These are phyloP conservation scores for Russula compacta DNA, from an alignment of 768 basidiomycete genomes.

Conservation along the genomic window DNA sequence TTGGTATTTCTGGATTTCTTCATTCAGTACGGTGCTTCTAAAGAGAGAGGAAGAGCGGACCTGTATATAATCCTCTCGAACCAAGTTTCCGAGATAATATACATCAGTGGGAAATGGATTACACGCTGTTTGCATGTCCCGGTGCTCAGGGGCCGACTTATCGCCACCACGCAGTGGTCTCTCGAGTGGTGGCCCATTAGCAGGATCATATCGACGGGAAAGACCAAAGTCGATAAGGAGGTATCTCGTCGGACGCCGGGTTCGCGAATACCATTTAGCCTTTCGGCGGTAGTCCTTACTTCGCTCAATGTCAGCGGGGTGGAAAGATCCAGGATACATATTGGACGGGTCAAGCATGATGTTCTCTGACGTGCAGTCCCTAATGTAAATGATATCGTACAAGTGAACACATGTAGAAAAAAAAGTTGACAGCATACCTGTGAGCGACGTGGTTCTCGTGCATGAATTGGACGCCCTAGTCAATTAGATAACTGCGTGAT, in stretches of 20 bases:
- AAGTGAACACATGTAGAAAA: neutral
- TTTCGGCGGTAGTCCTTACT: neutral
- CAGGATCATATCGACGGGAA: neutral
- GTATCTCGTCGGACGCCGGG: neutral
- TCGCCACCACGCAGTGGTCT: neutral
- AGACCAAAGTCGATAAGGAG: neutral
- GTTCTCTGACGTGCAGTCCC: neutral
- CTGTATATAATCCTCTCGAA: neutral
- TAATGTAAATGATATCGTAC: too few species aligned
- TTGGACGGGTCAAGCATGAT: neutral
- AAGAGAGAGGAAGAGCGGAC: neutral
- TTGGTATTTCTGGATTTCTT: neutral
- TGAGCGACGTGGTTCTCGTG: neutral
- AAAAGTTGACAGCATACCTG: neutral
- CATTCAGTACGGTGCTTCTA: neutral
- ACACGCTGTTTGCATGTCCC: neutral
- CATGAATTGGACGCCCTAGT: neutral
- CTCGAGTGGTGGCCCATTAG: neutral
- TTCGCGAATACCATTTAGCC: neutral
- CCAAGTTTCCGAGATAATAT: constrained; percentile 22
- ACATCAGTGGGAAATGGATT: constrained; percentile 17
- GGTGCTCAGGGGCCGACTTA: neutral
- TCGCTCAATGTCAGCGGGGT: neutral
- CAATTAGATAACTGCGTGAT: neutral
- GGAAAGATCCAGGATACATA: neutral